Conservation (phyloP, 2,329 filamentous ascomycete genomes). For the Grosmannia huntii region DNA sequence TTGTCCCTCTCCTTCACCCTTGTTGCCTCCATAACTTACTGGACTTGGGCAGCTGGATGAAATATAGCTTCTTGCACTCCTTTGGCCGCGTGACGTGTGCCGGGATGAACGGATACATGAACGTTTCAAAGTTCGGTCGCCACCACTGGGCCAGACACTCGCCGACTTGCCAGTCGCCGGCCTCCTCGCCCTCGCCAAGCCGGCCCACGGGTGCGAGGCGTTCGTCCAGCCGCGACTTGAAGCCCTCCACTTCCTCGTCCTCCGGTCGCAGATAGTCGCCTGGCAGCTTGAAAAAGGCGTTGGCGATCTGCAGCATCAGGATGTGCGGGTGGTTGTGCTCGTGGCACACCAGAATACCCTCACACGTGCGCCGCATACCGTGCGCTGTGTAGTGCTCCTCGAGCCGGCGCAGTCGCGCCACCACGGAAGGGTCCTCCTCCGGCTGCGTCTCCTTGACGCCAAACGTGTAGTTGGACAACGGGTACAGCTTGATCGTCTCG, state of each 20-base stretch:
- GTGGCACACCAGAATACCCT: conserved; percentile 94
- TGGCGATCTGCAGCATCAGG: conserved; percentile 97
- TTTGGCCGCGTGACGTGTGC: conserved; percentile 93
- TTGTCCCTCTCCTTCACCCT: neutral
- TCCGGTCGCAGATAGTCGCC: conserved; percentile 86
- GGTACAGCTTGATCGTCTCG: conserved; percentile 78
- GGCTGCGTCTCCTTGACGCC: conserved; percentile 97
- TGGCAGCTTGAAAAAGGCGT: conserved; percentile 97
- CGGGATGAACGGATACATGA: conserved; percentile 98
- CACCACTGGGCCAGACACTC: conserved; percentile 98
- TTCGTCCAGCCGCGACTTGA: conserved; percentile 87
- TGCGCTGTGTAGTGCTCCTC: conserved; percentile 86
- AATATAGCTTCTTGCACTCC: conserved; percentile 98
- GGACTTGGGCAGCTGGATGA: conserved; percentile 83
- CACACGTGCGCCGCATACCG: conserved; percentile 95
- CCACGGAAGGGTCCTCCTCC: conserved; percentile 91
- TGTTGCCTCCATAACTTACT: conserved; percentile 42
- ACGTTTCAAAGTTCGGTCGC: conserved; percentile 97
- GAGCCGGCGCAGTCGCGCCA: conserved; percentile 83
- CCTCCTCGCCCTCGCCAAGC: conserved; percentile 71
- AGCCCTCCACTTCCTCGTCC: conserved; percentile 87
- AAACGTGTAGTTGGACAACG: conserved; percentile 97
- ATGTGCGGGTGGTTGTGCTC: conserved; percentile 99
- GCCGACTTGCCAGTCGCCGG: conserved; percentile 82
- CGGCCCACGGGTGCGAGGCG: conserved; percentile 83